Evolutionary conservation across 2,329 filamentous ascomycete genomes (phyloP).

Genomic region (Passalora sequoiae): DNA sequence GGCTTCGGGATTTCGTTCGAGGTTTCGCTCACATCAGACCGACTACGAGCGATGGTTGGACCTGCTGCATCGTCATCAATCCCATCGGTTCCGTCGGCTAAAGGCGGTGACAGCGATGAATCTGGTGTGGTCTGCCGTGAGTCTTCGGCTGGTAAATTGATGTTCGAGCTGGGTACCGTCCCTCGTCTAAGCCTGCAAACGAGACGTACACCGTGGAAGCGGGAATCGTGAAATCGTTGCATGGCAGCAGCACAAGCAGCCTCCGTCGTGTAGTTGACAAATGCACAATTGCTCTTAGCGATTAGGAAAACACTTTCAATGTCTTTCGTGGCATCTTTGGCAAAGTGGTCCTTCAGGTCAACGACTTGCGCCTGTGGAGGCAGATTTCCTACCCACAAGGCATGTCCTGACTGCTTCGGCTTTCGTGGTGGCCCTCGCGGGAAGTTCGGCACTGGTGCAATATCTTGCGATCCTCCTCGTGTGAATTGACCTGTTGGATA

Average conservation of each 20-base stretch:
- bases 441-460: constrained; percentile 30
- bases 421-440: constrained; percentile 62
- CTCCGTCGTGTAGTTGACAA: constrained; percentile 89
- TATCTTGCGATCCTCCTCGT: constrained; percentile 20
- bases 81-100: not conserved
- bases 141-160: too few relatives aligned
- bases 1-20: not conserved
- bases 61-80: constrained; percentile 3
- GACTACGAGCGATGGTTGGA: constrained; percentile 24
- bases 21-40: constrained; percentile 9
- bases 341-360: constrained; percentile 86
- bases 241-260: constrained; percentile 69
- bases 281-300: constrained; percentile 94
- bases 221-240: constrained; percentile 80
- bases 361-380: constrained; percentile 77
- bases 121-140: too few relatives aligned
- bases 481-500: constrained; percentile 25
- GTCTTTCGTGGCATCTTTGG: constrained; percentile 64
- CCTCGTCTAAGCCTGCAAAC: constrained; percentile 71
- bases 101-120: constrained; percentile 11
- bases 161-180: constrained; percentile 18
- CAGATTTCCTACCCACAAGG: constrained; percentile 92
- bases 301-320: constrained; percentile 91
- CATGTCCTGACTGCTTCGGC: constrained; percentile 70
- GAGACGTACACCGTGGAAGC: constrained; percentile 77